Base-by-base conservation (phyloP, 176 grass and related monocot genomes). In the Oryza glaberrima region DNA sequence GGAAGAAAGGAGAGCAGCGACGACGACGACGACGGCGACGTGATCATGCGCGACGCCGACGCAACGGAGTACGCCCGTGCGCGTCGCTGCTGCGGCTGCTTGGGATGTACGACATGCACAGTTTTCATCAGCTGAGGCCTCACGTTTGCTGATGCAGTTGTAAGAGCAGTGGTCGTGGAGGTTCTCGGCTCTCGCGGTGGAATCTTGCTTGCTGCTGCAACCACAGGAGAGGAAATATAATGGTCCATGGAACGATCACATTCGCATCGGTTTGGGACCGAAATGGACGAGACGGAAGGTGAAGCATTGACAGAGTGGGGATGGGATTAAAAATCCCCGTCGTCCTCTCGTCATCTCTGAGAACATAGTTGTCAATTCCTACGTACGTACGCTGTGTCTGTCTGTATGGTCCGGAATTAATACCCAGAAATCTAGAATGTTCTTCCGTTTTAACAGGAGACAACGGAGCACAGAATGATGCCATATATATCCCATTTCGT, bases 191-290 rank as follows among this genome's bases (percentile, higher is more conserved):
- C 30, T 32, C 46, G 35, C 20, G 7, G 11, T 34, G 73, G 73
- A 76, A 76, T 76, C 48, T 76, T 58, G 73, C 73, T 76, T 58
- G 73, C 34, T 58, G 51, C 48, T 36, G 11, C 9, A 58, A 36
- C 16, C 49, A 58, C 49, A 6, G 49, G 6, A 17, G 47, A 17
- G 32, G 3, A 36, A 10, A 38, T 41, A 41, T 41, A 41, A 41
- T 76, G 49, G 51, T 36, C 48, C 48, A 6, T 6, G 49, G 38
- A 77, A 8, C 14, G 19, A n/a, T 20, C 5, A 5, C 8, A 77
- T 43, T 23, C 58, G 54, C 6, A 9, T 77, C 75, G 6, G 20
- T 36, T 36, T 64, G 54, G 34, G 54, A 63, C 34, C 75, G 11
- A 43, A 23, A 64, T 63, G 35, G 56, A 77, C 75, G 20, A 25